These are phyloP conservation scores for Paraconiothyrium brasiliense DNA, from an alignment of 2,329 filamentous ascomycete genomes.

Conservation along the genomic window DNA sequence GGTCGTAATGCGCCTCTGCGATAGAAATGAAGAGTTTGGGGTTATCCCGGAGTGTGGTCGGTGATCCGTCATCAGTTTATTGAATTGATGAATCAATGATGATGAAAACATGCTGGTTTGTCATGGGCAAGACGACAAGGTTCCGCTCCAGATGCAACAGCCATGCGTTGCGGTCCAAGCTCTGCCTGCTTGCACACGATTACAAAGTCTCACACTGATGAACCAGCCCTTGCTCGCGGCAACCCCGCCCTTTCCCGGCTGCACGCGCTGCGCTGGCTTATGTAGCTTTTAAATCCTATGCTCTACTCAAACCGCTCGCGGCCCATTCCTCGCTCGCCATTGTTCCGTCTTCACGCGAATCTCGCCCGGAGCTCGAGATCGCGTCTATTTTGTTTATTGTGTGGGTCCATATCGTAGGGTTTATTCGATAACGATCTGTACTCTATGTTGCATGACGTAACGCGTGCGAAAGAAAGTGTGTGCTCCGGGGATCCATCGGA, in stretches of 20 bases:
- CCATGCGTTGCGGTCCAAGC: not conserved
- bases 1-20: not conserved
- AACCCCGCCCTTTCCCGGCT: slow-evolving; percentile 8
- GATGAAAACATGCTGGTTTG: not conserved
- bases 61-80: not conserved
- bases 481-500: slow-evolving; percentile 2
- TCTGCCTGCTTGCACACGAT: not conserved
- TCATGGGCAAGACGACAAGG: not conserved
- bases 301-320: too few relatives aligned
- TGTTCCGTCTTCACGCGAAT: not conserved
- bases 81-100: not conserved
- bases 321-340: not conserved
- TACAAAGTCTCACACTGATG: slow-evolving; percentile 3
- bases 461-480: not conserved
- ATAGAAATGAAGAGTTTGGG: not conserved
- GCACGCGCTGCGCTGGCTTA: not conserved
- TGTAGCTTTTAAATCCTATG: too few relatives aligned
- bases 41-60: not conserved
- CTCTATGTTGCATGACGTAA: slow-evolving; percentile 11
- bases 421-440: not conserved
- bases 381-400: not conserved
- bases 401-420: not conserved
- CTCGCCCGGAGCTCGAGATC: slow-evolving; percentile 2
- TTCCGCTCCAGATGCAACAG: slow-evolving; percentile 7
- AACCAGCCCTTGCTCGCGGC: slow-evolving; percentile 5